Base-by-base conservation (phyloP, 768 basidiomycete species). In the Collybia sp. region DNA sequence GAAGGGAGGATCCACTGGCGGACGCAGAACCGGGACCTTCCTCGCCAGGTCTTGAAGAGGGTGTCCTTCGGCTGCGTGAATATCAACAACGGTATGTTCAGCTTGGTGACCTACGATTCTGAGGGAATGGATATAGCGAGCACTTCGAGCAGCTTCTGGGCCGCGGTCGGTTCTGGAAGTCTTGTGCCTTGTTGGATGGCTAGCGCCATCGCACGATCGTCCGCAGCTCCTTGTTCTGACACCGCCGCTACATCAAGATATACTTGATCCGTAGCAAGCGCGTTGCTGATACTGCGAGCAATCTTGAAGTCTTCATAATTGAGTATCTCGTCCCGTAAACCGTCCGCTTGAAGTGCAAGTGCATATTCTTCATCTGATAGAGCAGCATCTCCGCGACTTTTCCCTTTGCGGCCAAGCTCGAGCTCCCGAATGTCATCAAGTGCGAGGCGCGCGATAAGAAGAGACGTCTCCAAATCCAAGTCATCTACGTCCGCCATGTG, bases 281-380 rank as follows among this genome's bases (percentile, higher is more conserved):
- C 57, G 12, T 45, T 39, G 38, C 53, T 49, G n/a, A 58, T n/a
- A 30, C 51, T 54, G 30, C 34, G 40, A 9, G 57, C 57, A 38
- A 58, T 45, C 9, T 30, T 32, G 41, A 51, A 19, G 35, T 58
- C 55, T 5, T 42, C 20, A 30, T 45, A 16, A 10, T 33, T 38
- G 6, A 47, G 48, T 12, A 52, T 9, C 10, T 42, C 13, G 10
- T 19, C 39, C 45, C 52, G 50, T 47, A 48, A 40, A 11, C 40
- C 16, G 18, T 54, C 50, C 13, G 33, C 34, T 18, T 58, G 54
- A 31, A 49, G 32, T 5, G 36, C 31, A 8, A 58, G 44, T 3
- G 57, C 57, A 3, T 52, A n/a, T 34, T 58, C 54, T 32, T 58
- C 52, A 32, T 56, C 55, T 4, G 57, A 53, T 3, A 49, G 40